phyloP scores from a whole-genome alignment of 768 basidiomycete genomes.

The Termitomyces sp. region DNA sequence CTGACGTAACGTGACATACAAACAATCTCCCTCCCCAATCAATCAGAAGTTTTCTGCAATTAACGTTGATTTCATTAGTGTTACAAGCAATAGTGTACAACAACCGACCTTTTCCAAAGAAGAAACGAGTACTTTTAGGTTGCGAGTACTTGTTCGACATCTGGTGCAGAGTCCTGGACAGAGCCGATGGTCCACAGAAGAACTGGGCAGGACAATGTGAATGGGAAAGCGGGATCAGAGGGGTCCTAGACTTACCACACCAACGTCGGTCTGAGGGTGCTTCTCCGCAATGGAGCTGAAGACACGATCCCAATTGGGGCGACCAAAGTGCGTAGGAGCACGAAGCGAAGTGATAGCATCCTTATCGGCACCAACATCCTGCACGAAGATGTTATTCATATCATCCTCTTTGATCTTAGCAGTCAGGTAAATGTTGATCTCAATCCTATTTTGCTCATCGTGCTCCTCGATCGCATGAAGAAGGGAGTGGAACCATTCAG shows the following conservation, averaged over 20 bases:
- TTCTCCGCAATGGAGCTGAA: slow-evolving; percentile 72
- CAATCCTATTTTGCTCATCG: slow-evolving; percentile 78
- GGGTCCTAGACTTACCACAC: slow-evolving; percentile 54
- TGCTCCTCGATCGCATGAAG: slow-evolving; percentile 92
- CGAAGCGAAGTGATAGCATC: slow-evolving; percentile 87
- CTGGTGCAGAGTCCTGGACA: slow-evolving; percentile 68
- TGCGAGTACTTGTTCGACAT: slow-evolving; percentile 85
- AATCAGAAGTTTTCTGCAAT: slow-evolving; percentile 31
- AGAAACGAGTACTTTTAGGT: slow-evolving; percentile 76
- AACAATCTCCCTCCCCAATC: not conserved
- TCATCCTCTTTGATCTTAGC: slow-evolving; percentile 90
- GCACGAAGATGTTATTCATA: slow-evolving; percentile 88
- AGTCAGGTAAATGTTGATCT: slow-evolving; percentile 93
- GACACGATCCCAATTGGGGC: slow-evolving; percentile 82
- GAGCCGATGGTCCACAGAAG: slow-evolving; percentile 79
- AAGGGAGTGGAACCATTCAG: slow-evolving; percentile 93
- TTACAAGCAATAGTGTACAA: not conserved
- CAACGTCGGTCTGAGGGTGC: slow-evolving; percentile 86
- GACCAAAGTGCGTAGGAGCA: slow-evolving; percentile 89
- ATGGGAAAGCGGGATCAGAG: not conserved
- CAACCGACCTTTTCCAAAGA: slow-evolving; percentile 76
- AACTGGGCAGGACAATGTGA: slow-evolving; percentile 34
- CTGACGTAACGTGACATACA: not conserved
- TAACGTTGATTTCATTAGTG: not conserved
- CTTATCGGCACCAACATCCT: slow-evolving; percentile 90